Conservation (phyloP, 148 eudicot genomes). For the Persicaria tinctoria region DNA sequence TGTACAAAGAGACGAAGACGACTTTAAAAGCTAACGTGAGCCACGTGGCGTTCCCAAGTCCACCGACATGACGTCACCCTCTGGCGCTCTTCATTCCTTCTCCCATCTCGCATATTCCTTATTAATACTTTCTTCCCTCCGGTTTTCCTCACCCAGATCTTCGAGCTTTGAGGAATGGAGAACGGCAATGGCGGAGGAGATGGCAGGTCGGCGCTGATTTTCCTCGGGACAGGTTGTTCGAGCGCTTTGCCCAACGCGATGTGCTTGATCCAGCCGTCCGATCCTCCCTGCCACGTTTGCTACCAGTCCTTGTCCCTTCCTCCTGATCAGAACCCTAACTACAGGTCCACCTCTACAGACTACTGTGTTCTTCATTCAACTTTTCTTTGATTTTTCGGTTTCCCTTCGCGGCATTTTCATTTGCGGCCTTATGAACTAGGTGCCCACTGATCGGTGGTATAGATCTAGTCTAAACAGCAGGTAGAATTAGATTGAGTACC, state of each 20-base stretch:
- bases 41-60: neutral
- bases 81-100: neutral
- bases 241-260: conserved; percentile 68
- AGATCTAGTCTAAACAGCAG: neutral
- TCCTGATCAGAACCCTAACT: conserved; percentile 69
- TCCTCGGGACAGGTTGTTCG: conserved; percentile 84
- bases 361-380: neutral
- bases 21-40: neutral
- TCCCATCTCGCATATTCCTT: too few species aligned
- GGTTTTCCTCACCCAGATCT: neutral
- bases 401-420: neutral
- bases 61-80: neutral
- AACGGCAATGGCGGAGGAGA: conserved; percentile 32
- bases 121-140: neutral
- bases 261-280: conserved; percentile 70
- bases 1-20: neutral
- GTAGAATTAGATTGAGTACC: neutral
- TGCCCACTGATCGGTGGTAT: neutral
- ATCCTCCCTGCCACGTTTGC: conserved; percentile 82
- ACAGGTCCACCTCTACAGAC: conserved; percentile 37
- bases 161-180: conserved; percentile 18
- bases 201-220: conserved; percentile 52
- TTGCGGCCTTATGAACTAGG: neutral
- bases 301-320: conserved; percentile 49
- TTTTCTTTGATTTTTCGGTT: neutral